Evolutionary conservation across 495 filamentous ascomycete species (phyloP).

Genomic region (Rhypophila decipiens): DNA sequence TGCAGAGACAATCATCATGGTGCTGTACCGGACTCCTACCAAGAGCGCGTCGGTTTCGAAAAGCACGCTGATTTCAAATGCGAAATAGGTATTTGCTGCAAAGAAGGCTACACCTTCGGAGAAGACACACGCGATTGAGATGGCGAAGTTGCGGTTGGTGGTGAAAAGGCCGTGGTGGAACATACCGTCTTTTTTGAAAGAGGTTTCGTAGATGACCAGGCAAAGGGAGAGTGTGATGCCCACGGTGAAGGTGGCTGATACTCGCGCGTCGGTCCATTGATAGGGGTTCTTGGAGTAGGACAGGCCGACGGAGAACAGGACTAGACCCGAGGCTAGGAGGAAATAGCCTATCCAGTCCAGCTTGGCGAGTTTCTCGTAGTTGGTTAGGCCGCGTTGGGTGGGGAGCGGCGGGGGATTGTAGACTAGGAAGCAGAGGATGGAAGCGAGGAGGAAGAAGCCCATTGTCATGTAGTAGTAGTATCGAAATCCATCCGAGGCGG

Average conservation of each 20-base stretch:
- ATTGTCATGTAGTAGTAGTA: constrained; percentile 25
- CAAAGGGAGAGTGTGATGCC: constrained; percentile 13
- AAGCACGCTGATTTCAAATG: constrained; percentile 24
- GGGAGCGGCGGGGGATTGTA: constrained; percentile 21
- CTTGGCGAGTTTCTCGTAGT: constrained; percentile 18
- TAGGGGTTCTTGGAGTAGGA: constrained; percentile 33
- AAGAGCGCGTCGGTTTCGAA: constrained; percentile 23
- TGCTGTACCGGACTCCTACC: constrained; percentile 18
- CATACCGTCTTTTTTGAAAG: constrained; percentile 29
- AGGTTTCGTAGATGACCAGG: constrained; percentile 21
- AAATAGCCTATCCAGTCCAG: constrained; percentile 32
- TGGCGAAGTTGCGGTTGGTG: constrained; percentile 23
- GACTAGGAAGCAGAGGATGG: constrained; percentile 11
- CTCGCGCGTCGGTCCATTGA: constrained; percentile 22
- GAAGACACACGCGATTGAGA: constrained; percentile 24
- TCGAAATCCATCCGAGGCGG: constrained; percentile 19
- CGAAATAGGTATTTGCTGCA: constrained; percentile 30
- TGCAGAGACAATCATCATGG: constrained; percentile 16
- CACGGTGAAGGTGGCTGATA: constrained; percentile 24
- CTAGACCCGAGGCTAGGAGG: constrained; percentile 21
- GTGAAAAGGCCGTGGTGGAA: constrained; percentile 32
- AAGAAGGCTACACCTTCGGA: constrained; percentile 30
- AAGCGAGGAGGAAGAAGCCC: constrained; percentile 13
- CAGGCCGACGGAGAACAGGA: constrained; percentile 26
- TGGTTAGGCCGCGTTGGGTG: constrained; percentile 10